Base-by-base conservation (phyloP, 2,329 filamentous ascomycete genomes). In the Triangularia verruculosa region DNA sequence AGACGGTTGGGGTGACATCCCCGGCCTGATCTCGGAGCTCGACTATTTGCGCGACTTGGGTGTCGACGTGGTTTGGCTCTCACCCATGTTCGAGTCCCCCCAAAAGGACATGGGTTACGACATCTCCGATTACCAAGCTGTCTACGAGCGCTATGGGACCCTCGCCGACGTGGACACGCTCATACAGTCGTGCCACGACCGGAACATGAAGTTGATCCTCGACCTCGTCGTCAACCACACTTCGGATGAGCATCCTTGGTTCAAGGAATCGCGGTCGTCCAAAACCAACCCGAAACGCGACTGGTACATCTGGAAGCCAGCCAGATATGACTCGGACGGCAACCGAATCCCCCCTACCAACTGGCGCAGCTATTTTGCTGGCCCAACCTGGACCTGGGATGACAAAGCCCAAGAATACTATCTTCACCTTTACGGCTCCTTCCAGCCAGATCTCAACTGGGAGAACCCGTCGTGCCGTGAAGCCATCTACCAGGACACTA, bases 371-470 rank as follows among this genome's bases (percentile, higher is more conserved):
- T 86, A 81, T 77, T 90, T 86, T 67, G 82, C 82, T 12, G 83
- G 82, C 15, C 83, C 83, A 60, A 85, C 83, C 0, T 92, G 89
- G 90, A 79, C 87, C 64, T 93, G 86, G 79, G 90, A 93, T 70
- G 86, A 90, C 68, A 73, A 76, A n/a, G 91, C 89, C 0, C 80
- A 82, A 56, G 89, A 93, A 75, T 93, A 92, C 74, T 93, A 92
- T 70, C 83, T 93, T 0, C 87, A 90, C 66, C 81, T 95, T 11
- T 96, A 92, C 74, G 86, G 88, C 6, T 83, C 83, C 4, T 86
- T 91, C 67, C 91, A 94, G 73, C 91, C 92, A 0, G 92, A 95
- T 70, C 80, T 95, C n/a, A 95, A 95, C 76, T 95, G 91, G 90
- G 89, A 93, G 71, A 90, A 89, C 63, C 80, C 81, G 0, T 85